Base-by-base conservation (phyloP, 805 yeast species). In the Candida berthetii region DNA sequence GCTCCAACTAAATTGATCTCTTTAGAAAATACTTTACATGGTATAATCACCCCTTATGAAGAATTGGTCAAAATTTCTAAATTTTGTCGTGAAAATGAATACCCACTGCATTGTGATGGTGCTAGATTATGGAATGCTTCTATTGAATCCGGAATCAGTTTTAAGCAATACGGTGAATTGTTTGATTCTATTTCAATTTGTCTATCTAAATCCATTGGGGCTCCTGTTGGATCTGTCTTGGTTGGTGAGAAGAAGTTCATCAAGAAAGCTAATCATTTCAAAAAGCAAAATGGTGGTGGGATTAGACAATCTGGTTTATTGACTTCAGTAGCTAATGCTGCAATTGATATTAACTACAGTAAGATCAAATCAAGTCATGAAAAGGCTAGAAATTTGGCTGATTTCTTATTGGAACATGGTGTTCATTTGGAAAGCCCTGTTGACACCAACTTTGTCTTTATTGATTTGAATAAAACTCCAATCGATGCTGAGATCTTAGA, bases 61-160 rank as follows among this genome's bases (percentile, higher is more conserved):
- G 96, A 90, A 59, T 71, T 90, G 42, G 65, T 66, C 43, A 74
- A 77, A 42, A 90, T 90, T 52, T 73, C 83, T 35, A 71, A 65
- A 34, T 90, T 85, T 72, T 86, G 91, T 48, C 68, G 71, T 40
- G 73, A 65, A 24, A 70, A 80, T 50, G 70, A 68, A 41, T 63
- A 86, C 42, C 72, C 68, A 42, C 61, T 89, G 50, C 97, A 91
- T 55, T 77, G 89, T 53, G 98, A 90, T 60, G 98, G 97, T 47
- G 98, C 97, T n/a, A 75, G 98, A 53, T 65, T 90, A 39, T 89
- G 95, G 90, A 88, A 90, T 56, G 96, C 96, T 8, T 70, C 79
- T 31, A 84, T 74, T 10, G 90, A 74, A 25, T 73, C 87, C 7
- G 60, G 57, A 2, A 40, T 50, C 13, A 62, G 87, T 10, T 63